A percentile compares a stretch with the other conserved stretches of the same genome.
These are phyloP conservation scores for Bacterosira constricta DNA, from an alignment of 108 stramenopile species.

Conservation along the genomic window DNA sequence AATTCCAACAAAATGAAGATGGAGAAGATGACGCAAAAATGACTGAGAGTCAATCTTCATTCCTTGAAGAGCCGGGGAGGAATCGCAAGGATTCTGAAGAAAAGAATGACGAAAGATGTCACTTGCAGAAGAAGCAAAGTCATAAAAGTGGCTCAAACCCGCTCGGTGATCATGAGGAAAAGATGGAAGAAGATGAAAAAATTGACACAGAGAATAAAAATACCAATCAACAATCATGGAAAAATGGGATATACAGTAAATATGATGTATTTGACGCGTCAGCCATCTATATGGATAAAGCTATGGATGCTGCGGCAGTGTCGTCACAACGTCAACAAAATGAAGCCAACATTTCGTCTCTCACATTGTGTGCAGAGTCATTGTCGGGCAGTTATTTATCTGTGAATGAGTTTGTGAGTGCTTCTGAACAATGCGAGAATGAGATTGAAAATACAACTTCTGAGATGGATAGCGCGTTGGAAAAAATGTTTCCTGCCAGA, in stretches of 20 bases:
- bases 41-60: not conserved
- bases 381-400: constrained; percentile 18
- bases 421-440: constrained; percentile 13
- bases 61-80: not conserved
- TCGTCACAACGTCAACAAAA: not conserved
- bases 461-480: constrained; percentile 16
- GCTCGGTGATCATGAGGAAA: not conserved
- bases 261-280: not conserved
- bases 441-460: constrained; percentile 13
- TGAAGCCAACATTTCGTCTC: not conserved
- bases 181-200: not conserved
- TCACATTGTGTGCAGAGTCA: constrained; percentile 25
- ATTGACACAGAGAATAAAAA: not conserved
- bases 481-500: constrained; percentile 27
- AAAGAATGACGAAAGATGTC: not conserved
- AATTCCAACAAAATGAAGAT: not conserved
- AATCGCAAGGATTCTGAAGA: not conserved
- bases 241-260: constrained; percentile 3
- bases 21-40: not conserved
- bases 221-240: not conserved
- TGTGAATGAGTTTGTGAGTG: not conserved
- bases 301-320: not conserved
- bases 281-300: constrained; percentile 10
- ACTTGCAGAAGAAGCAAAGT: not conserved
- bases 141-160: not conserved